phyloP scores from a whole-genome alignment of 2,329 filamentous ascomycete species.

The Periconia macrospinosa region DNA sequence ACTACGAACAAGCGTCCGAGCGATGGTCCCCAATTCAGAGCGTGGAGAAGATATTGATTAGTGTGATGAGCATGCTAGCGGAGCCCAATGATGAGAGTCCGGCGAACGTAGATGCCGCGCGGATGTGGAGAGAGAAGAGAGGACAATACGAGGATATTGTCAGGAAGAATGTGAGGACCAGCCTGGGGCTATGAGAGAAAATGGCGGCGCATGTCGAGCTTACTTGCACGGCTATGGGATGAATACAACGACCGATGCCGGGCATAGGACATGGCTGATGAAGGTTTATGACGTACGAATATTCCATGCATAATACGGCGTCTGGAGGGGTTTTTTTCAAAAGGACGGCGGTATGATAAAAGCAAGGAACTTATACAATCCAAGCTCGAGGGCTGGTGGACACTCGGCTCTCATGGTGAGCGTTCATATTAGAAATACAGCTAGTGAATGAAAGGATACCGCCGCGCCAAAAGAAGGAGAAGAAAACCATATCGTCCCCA shows the following conservation, averaged over 20 bases:
- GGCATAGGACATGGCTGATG: too few relatives aligned
- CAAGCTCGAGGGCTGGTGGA: too few relatives aligned
- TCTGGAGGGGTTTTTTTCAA: too few relatives aligned
- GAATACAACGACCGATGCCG: too few relatives aligned
- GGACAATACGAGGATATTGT: constrained; percentile 78
- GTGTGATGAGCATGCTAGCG: constrained; percentile 88
- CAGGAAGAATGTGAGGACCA: constrained; percentile 55
- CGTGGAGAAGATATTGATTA: constrained; percentile 89
- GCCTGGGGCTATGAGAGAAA: constrained; percentile 33
- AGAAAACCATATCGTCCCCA: neutral
- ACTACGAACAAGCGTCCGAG: constrained; percentile 88
- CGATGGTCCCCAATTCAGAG: constrained; percentile 95
- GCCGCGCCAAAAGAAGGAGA: neutral
- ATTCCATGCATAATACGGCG: too few relatives aligned
- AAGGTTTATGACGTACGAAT: too few relatives aligned
- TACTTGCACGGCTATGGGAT: constrained; percentile 32
- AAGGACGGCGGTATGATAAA: too few relatives aligned
- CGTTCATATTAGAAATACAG: too few relatives aligned
- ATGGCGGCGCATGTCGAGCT: too few relatives aligned
- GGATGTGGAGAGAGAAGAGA: constrained; percentile 79
- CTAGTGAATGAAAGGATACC: too few relatives aligned
- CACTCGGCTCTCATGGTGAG: too few relatives aligned
- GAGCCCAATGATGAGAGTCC: constrained; percentile 95
- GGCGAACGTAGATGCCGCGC: constrained; percentile 91
- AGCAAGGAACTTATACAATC: too few relatives aligned